Evolutionary conservation across 2,329 filamentous ascomycete species (phyloP).

Genomic region (Thermothelomyces thermophilus): DNA sequence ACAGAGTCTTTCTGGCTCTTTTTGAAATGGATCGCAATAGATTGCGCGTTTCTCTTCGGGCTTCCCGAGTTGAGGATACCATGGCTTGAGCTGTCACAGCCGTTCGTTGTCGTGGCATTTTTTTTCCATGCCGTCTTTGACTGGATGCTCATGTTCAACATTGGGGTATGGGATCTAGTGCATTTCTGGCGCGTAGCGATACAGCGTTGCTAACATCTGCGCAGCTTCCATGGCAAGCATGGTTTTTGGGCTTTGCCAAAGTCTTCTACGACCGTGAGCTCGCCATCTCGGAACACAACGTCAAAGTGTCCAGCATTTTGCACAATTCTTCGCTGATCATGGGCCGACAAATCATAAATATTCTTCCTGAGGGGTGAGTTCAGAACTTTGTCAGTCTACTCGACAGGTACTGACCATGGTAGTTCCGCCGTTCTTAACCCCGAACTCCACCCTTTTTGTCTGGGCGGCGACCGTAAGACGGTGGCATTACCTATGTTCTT

Average conservation of each 20-base stretch:
- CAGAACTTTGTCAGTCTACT: neutral
- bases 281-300: constrained; percentile 85
- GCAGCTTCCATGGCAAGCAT: constrained; percentile 66
- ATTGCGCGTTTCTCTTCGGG: constrained; percentile 80
- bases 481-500: constrained; percentile 77
- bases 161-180: constrained; percentile 52
- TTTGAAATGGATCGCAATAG: constrained; percentile 86
- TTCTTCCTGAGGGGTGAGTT: constrained; percentile 78
- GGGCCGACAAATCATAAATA: constrained; percentile 95
- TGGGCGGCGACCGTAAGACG: constrained; percentile 56
- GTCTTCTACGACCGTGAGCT: constrained; percentile 88
- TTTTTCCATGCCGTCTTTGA: constrained; percentile 65
- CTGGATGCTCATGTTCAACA: constrained; percentile 86
- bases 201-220: constrained; percentile 8
- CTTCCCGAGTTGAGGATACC: constrained; percentile 85
- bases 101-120: constrained; percentile 65
- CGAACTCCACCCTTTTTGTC: constrained; percentile 70
- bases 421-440: constrained; percentile 85
- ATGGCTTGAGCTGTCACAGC: constrained; percentile 87
- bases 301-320: constrained; percentile 79
- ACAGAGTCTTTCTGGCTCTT: constrained; percentile 85
- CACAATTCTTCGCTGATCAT: constrained; percentile 91
- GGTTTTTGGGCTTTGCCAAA: constrained; percentile 66
- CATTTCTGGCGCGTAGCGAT: neutral
- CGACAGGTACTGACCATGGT: constrained; percentile 26